Evolutionary conservation across 192 early-diverging fungal genomes (phyloP), one percentile per base, ranked within the genome.

Genomic region (Backusella tuberculispora): DNA sequence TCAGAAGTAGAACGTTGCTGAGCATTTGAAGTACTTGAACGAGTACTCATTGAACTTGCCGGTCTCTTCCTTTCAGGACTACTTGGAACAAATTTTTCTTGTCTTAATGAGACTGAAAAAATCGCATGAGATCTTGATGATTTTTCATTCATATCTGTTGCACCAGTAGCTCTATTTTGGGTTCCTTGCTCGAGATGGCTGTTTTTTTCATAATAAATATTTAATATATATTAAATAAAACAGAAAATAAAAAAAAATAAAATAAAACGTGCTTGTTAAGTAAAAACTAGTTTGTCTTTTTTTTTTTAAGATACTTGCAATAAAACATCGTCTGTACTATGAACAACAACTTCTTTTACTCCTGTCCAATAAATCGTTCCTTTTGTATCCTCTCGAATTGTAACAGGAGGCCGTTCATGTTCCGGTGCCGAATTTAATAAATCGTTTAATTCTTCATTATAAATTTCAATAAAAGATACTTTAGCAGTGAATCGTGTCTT

Each of bases 61-160:
- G 76, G 48, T n/a, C 72, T 43, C 76, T 41, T 80, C 26, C 19
- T 45, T 47, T 47, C 69, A 46, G 73, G 34, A 43, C 63, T 74
- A 29, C 73, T 45, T 7, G 79, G 29, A 0, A 81, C 71, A 48
- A 86, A 90, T 47, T 81, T 85, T 46, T 91, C 85, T 82, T 99
- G 98, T 64, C 86, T 86, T 75, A 99, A 85, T 21, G 91, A 91
- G 5, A 99, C 89, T 0, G 93, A 92, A 81, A 98, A 99, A 53
- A 99, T 99, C 43, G 97, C 98, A 82, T 99, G 98, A 26, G 95
- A 97, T 63, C 97, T 87, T 65, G 95, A 97, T 7, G 95, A 97
- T 21, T 92, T 87, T 38, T 89, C 89, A 83, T 99, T 99, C 97
- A 98, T 98, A 46, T 96, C 95, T 12, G 98, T 99, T 42, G 95